Conservation (phyloP, 1,139 yeast genomes). For the Kurtzmaniella natalensis region DNA sequence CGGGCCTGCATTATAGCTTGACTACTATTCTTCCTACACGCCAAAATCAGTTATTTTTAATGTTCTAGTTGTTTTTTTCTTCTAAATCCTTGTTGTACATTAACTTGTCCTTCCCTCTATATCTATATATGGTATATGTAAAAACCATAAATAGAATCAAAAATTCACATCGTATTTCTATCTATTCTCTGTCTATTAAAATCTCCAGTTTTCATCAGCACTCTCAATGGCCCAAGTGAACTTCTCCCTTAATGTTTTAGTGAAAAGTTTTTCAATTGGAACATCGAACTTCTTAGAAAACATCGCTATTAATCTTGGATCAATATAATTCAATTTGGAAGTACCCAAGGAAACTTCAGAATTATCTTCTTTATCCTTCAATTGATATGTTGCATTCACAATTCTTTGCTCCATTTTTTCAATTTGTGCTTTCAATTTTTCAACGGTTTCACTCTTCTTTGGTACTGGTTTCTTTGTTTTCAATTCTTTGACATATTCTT, state of each 20-base stretch:
- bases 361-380: conserved; percentile 90
- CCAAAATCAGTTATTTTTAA: too few relatives aligned
- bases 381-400: conserved; percentile 61
- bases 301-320: conserved; percentile 88
- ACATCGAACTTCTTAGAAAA: conserved; percentile 83
- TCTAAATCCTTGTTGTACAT: neutral
- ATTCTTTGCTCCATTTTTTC: conserved; percentile 72
- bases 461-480: conserved; percentile 59
- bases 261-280: conserved; percentile 87
- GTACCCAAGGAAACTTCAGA: conserved; percentile 93
- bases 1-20: too few relatives aligned
- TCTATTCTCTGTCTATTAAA: conserved; percentile 39
- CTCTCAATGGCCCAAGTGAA: conserved; percentile 96
- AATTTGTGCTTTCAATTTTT: conserved; percentile 69
- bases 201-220: conserved; percentile 84
- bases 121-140: too few relatives aligned
- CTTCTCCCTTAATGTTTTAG: conserved; percentile 87
- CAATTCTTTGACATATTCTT: conserved; percentile 56
- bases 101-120: neutral
- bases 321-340: conserved; percentile 90
- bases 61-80: neutral
- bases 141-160: too few relatives aligned
- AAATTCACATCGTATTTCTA: too few relatives aligned
- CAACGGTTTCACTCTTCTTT: conserved; percentile 54
- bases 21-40: too few relatives aligned